A percentile compares a stretch with the other conserved stretches of the same genome.
Evolutionary conservation across 331 rosid genomes (phyloP).

Genomic region (Arachis monticola): DNA sequence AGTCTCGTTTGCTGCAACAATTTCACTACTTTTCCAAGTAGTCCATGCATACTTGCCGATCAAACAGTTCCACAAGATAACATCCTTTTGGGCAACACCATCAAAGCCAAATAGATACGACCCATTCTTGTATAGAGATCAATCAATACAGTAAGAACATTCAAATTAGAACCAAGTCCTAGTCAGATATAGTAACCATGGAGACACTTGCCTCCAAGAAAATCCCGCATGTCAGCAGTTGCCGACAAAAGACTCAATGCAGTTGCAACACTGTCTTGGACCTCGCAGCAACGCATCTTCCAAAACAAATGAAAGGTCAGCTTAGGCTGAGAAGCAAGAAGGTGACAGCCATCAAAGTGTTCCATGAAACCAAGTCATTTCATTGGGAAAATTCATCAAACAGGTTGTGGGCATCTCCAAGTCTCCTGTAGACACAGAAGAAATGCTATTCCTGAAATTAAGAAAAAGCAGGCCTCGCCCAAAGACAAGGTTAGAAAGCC

Average conservation of each 20-base stretch:
- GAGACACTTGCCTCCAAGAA: conserved; percentile 47
- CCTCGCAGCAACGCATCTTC: conserved; percentile 49
- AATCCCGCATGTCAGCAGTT: conserved; percentile 46
- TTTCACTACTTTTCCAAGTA: conserved; percentile 53
- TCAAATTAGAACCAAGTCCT: conserved; percentile 50
- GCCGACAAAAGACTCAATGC: conserved; percentile 60
- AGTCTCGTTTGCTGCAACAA: conserved; percentile 56
- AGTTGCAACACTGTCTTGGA: conserved; percentile 52
- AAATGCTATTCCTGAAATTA: conserved; percentile 58
- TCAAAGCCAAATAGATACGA: too few species aligned
- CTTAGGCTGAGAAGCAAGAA: conserved; percentile 39
- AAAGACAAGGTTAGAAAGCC: conserved; percentile 16
- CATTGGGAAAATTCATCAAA: conserved; percentile 60
- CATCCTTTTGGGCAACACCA: conserved; percentile 47
- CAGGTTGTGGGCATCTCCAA: conserved; percentile 63
- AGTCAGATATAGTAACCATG: conserved; percentile 58
- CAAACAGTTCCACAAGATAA: conserved; percentile 74
- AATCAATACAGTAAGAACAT: conserved; percentile 53
- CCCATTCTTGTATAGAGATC: too few species aligned
- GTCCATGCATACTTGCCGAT: conserved; percentile 58
- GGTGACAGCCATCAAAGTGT: conserved; percentile 59
- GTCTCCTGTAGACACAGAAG: conserved; percentile 51
- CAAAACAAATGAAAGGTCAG: neutral
- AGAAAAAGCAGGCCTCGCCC: conserved; percentile 57
- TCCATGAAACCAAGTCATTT: conserved; percentile 39